phyloP scores from a whole-genome alignment of 2,329 filamentous ascomycete genomes.

The Aphanocladium album region DNA sequence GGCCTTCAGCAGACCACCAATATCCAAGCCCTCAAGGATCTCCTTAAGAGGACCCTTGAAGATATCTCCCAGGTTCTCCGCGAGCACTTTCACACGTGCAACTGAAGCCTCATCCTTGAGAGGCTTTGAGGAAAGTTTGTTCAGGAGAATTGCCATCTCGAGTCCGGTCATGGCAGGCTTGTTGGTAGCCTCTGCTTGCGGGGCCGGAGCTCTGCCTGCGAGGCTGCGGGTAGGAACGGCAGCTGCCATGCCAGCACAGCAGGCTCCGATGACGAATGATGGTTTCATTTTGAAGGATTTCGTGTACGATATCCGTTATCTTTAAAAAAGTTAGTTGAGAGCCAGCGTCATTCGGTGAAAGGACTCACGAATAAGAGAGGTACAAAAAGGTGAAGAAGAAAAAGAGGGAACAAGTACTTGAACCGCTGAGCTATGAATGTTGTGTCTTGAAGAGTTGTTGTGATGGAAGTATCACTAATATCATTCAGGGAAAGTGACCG shows the following conservation, averaged over 20 bases:
- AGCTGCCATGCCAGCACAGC: slow-evolving; percentile 3
- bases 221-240: neutral
- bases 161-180: neutral
- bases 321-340: neutral
- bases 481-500: neutral
- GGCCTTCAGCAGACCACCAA: neutral
- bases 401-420: too few species aligned
- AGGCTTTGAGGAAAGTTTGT: neutral
- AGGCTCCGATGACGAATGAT: neutral
- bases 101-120: neutral
- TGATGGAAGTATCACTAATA: too few species aligned
- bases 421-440: too few species aligned
- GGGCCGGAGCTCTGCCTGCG: neutral
- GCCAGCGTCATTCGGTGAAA: neutral
- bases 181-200: neutral
- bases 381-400: too few species aligned
- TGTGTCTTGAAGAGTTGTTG: too few species aligned
- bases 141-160: neutral
- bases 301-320: neutral
- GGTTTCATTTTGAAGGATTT: neutral
- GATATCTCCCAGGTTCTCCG: neutral
- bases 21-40: neutral
- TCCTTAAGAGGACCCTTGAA: slow-evolving; percentile 3
- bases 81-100: neutral
- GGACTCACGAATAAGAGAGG: too few species aligned